Base-by-base conservation (phyloP, 345 rosid genomes). In the Orychophragmus violaceus region DNA sequence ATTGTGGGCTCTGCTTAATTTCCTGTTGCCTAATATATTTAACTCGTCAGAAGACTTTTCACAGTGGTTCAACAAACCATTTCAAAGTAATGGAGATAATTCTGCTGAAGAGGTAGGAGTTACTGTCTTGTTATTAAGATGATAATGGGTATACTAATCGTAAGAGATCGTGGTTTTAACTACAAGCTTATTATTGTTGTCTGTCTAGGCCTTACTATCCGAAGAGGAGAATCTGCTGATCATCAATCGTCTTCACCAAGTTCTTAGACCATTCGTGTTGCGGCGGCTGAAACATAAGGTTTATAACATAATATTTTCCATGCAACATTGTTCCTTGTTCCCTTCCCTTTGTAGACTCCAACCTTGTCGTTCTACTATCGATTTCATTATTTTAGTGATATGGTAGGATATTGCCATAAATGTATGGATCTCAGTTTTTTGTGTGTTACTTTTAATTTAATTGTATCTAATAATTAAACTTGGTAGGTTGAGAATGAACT, bases 61-160 rank as follows among this genome's bases (percentile, higher is more conserved):
- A 76, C 97, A 91, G 67, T 91, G 97, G 97, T 91, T 91, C 77
- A 91, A 91, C 84, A 88, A 91, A 75, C 96, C 97, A 66, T 88
- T 91, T 79, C 79, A 88, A 84, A 76, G 97, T 71, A 91, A 77
- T 70, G 93, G 91, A 57, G 97, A 91, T 79, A 85, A 48, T 82
- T 85, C 96, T 72, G 82, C 88, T 8, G 97, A 91, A 62, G 83
- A 86, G 84, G 97, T 86, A 74, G 82, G 28, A 44, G 67, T 14
- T 27, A 66, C 33, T 56, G 64, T 3, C 66, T 62, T 57, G 16
- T 27, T 75, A 56, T 52, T 22, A 32, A 45, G 67, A 61, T 10
- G 21, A 35, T 11, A 23, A 52, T 8, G 25, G 17, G 16, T 41
- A 66, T 53, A 52, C 62, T 53, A 66, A 19, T 18, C 14, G 48